phyloP scores from a whole-genome alignment of 495 filamentous ascomycete species.

The Articulospora tetracladia region DNA sequence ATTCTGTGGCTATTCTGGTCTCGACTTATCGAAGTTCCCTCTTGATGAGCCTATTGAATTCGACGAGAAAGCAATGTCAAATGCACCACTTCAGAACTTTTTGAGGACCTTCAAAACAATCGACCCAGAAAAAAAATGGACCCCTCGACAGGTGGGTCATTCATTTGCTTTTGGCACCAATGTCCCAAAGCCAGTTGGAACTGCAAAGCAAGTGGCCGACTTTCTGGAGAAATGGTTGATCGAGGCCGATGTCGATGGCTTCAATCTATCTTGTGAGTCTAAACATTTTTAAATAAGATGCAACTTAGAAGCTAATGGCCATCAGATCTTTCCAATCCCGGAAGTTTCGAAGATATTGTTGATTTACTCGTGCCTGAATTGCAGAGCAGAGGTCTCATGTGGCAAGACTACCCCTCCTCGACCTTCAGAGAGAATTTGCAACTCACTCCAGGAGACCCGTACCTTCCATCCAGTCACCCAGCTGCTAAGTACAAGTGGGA shows the following conservation, averaged over 20 bases:
- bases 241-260: conserved; percentile 38
- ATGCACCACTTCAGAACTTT: conserved; percentile 39
- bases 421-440: neutral
- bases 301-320: too few relatives aligned
- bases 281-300: too few relatives aligned
- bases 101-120: conserved; percentile 24
- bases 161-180: conserved; percentile 20
- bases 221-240: conserved; percentile 44
- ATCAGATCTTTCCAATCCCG: neutral
- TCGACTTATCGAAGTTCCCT: neutral
- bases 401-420: neutral
- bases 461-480: neutral
- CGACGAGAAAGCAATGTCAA: conserved; percentile 58
- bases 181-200: conserved; percentile 5
- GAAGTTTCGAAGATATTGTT: neutral
- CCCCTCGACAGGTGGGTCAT: neutral
- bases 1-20: neutral
- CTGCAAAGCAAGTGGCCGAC: neutral
- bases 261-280: neutral
- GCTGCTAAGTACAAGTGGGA: neutral
- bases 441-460: neutral
- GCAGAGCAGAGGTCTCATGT: neutral
- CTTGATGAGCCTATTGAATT: conserved; percentile 3
- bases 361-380: neutral
- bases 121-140: conserved; percentile 15